phyloP scores from a whole-genome alignment of 148 eudicot genomes.

The Cornus suecica region DNA sequence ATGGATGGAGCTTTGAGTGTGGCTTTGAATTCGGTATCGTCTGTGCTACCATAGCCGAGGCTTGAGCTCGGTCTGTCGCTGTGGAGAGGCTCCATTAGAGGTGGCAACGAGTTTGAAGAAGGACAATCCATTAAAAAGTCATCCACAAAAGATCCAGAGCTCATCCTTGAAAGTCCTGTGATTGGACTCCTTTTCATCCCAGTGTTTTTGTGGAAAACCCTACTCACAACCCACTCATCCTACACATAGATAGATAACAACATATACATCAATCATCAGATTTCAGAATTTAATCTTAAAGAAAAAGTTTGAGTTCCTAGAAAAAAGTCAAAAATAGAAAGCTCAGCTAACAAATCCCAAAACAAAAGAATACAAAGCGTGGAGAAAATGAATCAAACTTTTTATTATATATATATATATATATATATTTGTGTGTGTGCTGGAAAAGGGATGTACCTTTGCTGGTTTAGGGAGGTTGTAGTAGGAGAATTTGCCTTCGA shows the following conservation, averaged over 20 bases:
- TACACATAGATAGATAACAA: background rate
- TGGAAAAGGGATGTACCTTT: conserved; percentile 23
- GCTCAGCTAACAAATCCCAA: background rate
- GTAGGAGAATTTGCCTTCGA: conserved; percentile 43
- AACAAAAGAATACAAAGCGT: no score
- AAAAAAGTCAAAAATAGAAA: background rate
- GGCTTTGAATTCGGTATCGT: conserved; percentile 7
- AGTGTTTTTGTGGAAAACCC: conserved; percentile 41
- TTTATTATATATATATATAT: no score
- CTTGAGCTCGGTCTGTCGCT: conserved; percentile 22
- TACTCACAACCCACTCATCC: conserved; percentile 53
- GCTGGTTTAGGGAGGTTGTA: conserved; percentile 34
- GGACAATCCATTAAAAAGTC: conserved; percentile 27
- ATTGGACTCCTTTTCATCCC: conserved; percentile 24
- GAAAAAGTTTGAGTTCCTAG: background rate
- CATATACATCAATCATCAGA: background rate
- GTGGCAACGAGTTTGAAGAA: conserved; percentile 25
- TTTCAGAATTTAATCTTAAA: no score
- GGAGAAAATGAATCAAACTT: no score
- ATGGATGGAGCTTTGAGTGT: background rate
- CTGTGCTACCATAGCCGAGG: conserved; percentile 10
- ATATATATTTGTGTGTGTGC: no score
- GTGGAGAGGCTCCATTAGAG: conserved; percentile 22
- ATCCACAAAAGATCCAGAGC: conserved; percentile 20
- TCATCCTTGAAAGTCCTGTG: conserved; percentile 17